Evolutionary conservation across 768 basidiomycete genomes (phyloP).

Genomic region (Pleurotus citrinopileatus): DNA sequence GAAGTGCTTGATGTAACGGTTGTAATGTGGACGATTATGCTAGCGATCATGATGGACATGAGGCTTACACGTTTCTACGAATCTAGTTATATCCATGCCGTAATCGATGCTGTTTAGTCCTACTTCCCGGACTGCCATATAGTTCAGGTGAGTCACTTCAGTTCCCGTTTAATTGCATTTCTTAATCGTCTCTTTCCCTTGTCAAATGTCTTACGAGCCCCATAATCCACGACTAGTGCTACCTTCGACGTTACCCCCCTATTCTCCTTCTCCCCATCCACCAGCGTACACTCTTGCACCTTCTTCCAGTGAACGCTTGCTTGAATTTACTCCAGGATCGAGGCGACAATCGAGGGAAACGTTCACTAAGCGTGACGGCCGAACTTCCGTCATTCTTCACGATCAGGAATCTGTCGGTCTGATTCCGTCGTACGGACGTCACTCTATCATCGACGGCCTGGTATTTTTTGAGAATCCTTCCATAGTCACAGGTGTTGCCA

Average conservation of each 20-base stretch:
- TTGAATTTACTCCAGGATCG: not conserved
- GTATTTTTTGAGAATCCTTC: conserved; percentile 37
- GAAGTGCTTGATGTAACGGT: too few species aligned
- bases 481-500: conserved; percentile 36
- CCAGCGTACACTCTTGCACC: not conserved
- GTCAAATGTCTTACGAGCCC: too few species aligned
- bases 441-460: conserved; percentile 36
- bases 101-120: too few species aligned
- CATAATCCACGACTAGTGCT: too few species aligned
- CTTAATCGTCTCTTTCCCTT: too few species aligned
- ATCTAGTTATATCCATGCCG: too few species aligned
- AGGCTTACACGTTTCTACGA: too few species aligned
- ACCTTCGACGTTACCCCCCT: not conserved
- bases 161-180: too few species aligned
- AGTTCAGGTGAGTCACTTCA: too few species aligned
- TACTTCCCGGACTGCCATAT: too few species aligned
- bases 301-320: not conserved
- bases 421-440: conserved; percentile 44
- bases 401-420: conserved; percentile 40
- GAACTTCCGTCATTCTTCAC: conserved; percentile 38
- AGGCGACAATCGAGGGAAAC: conserved; percentile 32
- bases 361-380: conserved; percentile 36
- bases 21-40: too few species aligned
- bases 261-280: not conserved
- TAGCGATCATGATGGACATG: too few species aligned